Conservation (phyloP, 768 basidiomycete species). For the Lactifluus piperatus region DNA sequence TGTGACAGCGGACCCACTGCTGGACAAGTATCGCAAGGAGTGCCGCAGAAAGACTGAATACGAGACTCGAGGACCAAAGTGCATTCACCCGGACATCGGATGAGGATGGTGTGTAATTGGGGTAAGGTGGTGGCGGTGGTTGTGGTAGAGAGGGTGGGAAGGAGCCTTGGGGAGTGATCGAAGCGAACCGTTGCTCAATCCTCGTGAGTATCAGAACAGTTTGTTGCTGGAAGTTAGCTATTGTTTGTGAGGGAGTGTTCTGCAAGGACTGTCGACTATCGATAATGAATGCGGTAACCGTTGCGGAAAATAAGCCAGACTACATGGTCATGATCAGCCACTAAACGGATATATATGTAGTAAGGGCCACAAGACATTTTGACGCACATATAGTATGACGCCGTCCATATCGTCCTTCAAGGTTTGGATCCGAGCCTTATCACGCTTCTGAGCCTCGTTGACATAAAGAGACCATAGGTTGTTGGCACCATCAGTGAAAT, state of each 20-base stretch:
- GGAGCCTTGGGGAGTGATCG: not conserved
- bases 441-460: not conserved
- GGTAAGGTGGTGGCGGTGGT: not conserved
- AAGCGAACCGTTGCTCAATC: slow-evolving; percentile 7
- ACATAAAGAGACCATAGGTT: not conserved
- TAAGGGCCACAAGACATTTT: not conserved
- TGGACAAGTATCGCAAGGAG: slow-evolving; percentile 40
- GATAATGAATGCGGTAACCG: slow-evolving; percentile 6
- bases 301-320: slow-evolving; percentile 13
- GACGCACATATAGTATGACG: not conserved
- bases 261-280: slow-evolving; percentile 1
- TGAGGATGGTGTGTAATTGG: slow-evolving; percentile 20
- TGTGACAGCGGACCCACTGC: slow-evolving; percentile 39
- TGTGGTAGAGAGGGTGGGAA: not conserved
- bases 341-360: not conserved
- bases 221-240: slow-evolving; percentile 1
- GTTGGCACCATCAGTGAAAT: not conserved
- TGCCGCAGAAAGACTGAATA: slow-evolving; percentile 35
- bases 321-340: not conserved
- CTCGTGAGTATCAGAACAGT: not conserved
- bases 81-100: slow-evolving; percentile 33
- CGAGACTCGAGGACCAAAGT: slow-evolving; percentile 32
- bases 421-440: not conserved
- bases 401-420: not conserved
- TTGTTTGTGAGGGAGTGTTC: not conserved